Percentiles rank a stretch among this genome's conserved stretches.
Evolutionary conservation across 352 stramenopile species (phyloP).

Genomic region (Globisporangium radiosum): DNA sequence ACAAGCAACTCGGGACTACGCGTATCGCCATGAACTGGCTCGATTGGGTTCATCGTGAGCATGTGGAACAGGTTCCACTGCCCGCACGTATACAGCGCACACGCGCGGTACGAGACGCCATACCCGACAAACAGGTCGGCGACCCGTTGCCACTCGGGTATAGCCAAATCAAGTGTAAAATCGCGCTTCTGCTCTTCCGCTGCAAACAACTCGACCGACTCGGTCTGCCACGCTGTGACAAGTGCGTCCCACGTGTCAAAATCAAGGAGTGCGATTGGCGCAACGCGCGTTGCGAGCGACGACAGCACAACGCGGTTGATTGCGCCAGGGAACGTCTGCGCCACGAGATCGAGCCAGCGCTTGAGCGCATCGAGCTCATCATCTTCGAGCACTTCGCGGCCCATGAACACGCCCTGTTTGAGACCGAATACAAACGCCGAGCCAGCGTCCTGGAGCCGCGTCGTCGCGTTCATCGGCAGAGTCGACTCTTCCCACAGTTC

Average conservation of each 20-base stretch:
- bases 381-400: conserved; percentile 65
- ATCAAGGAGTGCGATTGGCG: conserved; percentile 50
- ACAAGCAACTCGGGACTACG: conserved; percentile 50
- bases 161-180: conserved; percentile 24
- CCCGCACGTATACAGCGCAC: conserved; percentile 73
- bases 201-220: conserved; percentile 45
- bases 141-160: conserved; percentile 65
- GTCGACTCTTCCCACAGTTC: conserved; percentile 77
- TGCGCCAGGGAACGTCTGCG: conserved; percentile 58
- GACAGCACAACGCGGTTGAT: conserved; percentile 69
- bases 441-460: conserved; percentile 64
- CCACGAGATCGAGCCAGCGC: conserved; percentile 68
- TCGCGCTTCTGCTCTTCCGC: conserved; percentile 46
- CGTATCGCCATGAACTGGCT: conserved; percentile 12
- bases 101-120: conserved; percentile 59
- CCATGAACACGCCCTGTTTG: conserved; percentile 73
- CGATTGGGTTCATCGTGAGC: conserved; percentile 65
- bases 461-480: conserved; percentile 66
- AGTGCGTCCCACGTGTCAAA: conserved; percentile 67
- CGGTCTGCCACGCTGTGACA: conserved; percentile 51
- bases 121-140: conserved; percentile 59
- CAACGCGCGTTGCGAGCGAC: conserved; percentile 39
- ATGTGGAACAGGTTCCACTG: conserved; percentile 88
- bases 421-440: conserved; percentile 79
- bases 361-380: conserved; percentile 73